Base-by-base conservation (phyloP, 371 early-diverging fungal species). In the Gilbertella persicaria region DNA sequence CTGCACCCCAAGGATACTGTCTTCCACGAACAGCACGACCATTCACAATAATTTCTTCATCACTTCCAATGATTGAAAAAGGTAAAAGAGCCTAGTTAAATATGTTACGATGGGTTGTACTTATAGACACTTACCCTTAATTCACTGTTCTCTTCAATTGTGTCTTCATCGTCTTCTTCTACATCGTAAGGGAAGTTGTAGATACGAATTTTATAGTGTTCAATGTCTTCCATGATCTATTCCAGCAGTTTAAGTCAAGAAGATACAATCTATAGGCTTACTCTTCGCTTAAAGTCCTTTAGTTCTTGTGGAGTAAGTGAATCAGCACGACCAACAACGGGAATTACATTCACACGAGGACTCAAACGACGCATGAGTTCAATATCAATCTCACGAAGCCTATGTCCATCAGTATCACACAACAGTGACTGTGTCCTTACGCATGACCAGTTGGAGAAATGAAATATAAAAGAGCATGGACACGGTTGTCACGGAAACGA, bases 1-100 rank as follows among this genome's bases (percentile, higher is more conserved):
- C 96, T 44, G 95, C 84, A 59, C 99, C 99, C 99, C 99, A 99
- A 5, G 97, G 97, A 69, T 99, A 99, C 65, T 89, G 94, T 45
- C 99, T 86, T 46, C 96, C 99, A 42, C 99, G 89, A 26, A 98
- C 87, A 36, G 71, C 55, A 25, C 85, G 81, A 42, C 84, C 85
- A 57, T 88, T 89, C 13, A 91, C 78, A 12, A 72, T 71, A 33
- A 95, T 88, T 50, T 93, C 95, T 53, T 97, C 95, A 45, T 98
- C 96, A 62, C 92, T 88, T 14, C 99, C 99, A 50, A 99, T 91
- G 29, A 99, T 87, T 2, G 99, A 89, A 69, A 99, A 98, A 8
- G 99, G 99, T 37, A 97, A 76, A 52, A 97, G 80, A 2, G 86
- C 64, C 65, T 66, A 37, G 16, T n/a, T 10, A 20, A n/a, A 45